Conservation (phyloP, 768 basidiomycete genomes). For the Piloderma croceum region DNA sequence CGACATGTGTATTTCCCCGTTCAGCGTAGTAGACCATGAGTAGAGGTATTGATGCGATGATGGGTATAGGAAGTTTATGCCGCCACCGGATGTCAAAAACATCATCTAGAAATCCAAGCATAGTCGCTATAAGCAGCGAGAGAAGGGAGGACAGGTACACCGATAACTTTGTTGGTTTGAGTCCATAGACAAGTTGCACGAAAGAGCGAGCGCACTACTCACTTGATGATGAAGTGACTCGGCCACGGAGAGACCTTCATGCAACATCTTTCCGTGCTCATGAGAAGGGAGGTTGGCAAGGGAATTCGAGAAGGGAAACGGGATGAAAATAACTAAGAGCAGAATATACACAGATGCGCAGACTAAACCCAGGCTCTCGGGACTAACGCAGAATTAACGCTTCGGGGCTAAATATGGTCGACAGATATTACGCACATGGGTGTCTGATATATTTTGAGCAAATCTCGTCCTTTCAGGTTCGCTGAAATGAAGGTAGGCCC, state of each 20-base stretch:
- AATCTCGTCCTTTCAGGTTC: constrained; percentile 78
- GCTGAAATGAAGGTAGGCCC: constrained; percentile 77
- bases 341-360: constrained; percentile 87
- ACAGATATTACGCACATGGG: constrained; percentile 50
- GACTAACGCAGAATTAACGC: too few species aligned
- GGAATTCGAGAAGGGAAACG: constrained; percentile 84
- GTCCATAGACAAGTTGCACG: background rate
- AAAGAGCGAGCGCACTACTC: constrained; percentile 15
- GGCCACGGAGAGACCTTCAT: constrained; percentile 58
- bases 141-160: constrained; percentile 90
- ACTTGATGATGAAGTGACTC: constrained; percentile 81
- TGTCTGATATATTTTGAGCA: constrained; percentile 74
- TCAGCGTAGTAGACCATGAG: constrained; percentile 97
- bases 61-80: constrained; percentile 94
- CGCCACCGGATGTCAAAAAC: constrained; percentile 98
- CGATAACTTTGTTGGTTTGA: constrained; percentile 51
- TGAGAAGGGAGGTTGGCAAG: constrained; percentile 42
- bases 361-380: constrained; percentile 90
- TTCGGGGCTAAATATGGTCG: too few species aligned
- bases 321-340: constrained; percentile 86
- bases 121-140: constrained; percentile 86
- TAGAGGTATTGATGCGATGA: constrained; percentile 92
- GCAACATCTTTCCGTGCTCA: too few species aligned
- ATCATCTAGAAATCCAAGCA: constrained; percentile 95
- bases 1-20: constrained; percentile 86